Evolutionary conservation across 306 rosid genomes (phyloP).

Genomic region (Malus asiatica): DNA sequence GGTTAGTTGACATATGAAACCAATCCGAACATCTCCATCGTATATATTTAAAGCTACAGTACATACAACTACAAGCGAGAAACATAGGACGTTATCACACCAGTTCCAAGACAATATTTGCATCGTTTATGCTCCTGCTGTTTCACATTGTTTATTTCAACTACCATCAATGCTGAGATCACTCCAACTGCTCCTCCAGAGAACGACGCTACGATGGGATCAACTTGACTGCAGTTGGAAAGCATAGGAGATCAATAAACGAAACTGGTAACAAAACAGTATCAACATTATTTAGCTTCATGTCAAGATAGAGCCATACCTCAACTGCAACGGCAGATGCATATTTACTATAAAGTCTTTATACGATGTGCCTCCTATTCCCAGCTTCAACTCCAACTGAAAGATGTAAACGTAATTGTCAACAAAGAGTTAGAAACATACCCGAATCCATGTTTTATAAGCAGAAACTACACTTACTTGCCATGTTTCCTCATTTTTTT

Average conservation of each 20-base stretch:
- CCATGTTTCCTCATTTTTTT: neutral
- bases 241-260: too few species aligned
- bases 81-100: too few species aligned
- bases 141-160: too few species aligned
- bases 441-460: neutral
- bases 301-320: slow-evolving; percentile 35
- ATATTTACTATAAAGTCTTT: slow-evolving; percentile 67
- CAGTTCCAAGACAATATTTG: too few species aligned
- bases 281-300: too few species aligned
- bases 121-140: too few species aligned
- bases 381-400: slow-evolving; percentile 94
- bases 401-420: neutral
- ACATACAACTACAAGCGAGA: too few species aligned
- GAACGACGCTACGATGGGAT: too few species aligned
- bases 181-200: too few species aligned
- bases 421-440: slow-evolving; percentile 10
- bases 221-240: too few species aligned
- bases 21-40: neutral
- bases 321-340: slow-evolving; percentile 93
- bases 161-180: too few species aligned
- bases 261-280: too few species aligned
- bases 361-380: slow-evolving; percentile 92
- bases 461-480: neutral
- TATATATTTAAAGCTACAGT: neutral
- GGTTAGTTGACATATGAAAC: neutral